These are phyloP conservation scores for Dryas drummondii DNA, from an alignment of 306 rosid species.

Conservation along the genomic window DNA sequence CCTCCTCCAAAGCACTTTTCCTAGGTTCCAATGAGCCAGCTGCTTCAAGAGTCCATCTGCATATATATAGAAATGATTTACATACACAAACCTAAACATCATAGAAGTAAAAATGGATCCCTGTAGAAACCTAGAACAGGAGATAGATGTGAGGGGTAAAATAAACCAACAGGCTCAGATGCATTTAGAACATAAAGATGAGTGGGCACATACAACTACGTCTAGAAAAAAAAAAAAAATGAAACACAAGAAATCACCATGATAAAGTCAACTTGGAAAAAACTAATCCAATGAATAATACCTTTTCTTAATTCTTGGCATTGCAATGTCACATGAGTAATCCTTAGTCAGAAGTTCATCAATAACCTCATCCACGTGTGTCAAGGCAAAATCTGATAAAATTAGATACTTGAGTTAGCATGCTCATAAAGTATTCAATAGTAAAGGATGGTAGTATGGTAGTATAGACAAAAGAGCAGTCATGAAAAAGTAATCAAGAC, in stretches of 20 bases:
- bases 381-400: slow-evolving; percentile 65
- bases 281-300: neutral
- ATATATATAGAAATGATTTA: neutral
- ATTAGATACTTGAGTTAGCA: slow-evolving; percentile 15
- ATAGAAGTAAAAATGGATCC: neutral
- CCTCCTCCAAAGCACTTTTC: slow-evolving; percentile 93
- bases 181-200: neutral
- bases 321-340: slow-evolving; percentile 88
- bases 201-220: neutral
- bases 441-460: neutral
- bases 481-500: neutral
- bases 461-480: neutral
- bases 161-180: neutral
- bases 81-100: neutral
- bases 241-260: neutral
- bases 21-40: slow-evolving; percentile 61
- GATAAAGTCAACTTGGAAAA: neutral
- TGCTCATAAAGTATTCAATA: neutral
- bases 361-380: slow-evolving; percentile 96
- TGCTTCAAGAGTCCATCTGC: slow-evolving; percentile 87
- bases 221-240: neutral
- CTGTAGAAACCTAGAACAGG: neutral
- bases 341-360: slow-evolving; percentile 90
- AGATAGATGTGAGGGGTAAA: neutral
- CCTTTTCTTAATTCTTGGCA: slow-evolving; percentile 95